Base-by-base conservation (phyloP, 2,329 filamentous ascomycete species). In the Neophaeococcomyces aloes region DNA sequence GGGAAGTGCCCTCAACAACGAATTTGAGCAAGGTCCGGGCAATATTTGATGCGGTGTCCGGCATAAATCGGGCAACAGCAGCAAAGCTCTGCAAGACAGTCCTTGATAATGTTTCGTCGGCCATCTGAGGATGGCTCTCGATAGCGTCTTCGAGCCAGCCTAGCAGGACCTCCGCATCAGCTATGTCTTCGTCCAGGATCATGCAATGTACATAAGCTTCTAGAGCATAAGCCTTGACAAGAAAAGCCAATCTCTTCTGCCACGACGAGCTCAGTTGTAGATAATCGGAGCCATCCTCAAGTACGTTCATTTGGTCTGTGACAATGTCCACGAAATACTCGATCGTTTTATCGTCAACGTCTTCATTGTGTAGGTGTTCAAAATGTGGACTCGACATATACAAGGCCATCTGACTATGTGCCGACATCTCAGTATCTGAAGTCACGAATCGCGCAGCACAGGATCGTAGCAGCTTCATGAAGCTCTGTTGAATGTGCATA, bases 231-330 rank as follows among this genome's bases (percentile, higher is more conserved):
- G 84, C 79, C 64, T 94, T 95, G 48, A 93, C 85, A 5, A 84
- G 80, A 56, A 84, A 87, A 3, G 88, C 86, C 43, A 96, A 74
- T 47, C 74, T 79, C 63, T 95, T 89, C 60, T 96, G 88, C 65
- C 83, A 88, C 4, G 80, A 74, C 1, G 88, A 89, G 45, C 85
- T 84, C 46, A 96, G 76, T 54, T 84, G 81, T 33, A 94, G 71
- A 60, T 94, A 96, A 62, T 96, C 91, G 1, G 86, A 82, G 47
- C 85, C 85, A 38, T 87, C 86, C 52, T 96, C 88, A 15, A 98
- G 70, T 39, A 88, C 77, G 54, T 81, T 79, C 71, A 96, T 86
- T 59, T 94, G 83, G 48, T 94, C 83, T 8, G 78, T 71, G 27
- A 87, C 81, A 51, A 94, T 76, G 36, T 76, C 76, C 1, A 84